Conservation (phyloP, 768 basidiomycete genomes). For the Favolaschia claudopus region DNA sequence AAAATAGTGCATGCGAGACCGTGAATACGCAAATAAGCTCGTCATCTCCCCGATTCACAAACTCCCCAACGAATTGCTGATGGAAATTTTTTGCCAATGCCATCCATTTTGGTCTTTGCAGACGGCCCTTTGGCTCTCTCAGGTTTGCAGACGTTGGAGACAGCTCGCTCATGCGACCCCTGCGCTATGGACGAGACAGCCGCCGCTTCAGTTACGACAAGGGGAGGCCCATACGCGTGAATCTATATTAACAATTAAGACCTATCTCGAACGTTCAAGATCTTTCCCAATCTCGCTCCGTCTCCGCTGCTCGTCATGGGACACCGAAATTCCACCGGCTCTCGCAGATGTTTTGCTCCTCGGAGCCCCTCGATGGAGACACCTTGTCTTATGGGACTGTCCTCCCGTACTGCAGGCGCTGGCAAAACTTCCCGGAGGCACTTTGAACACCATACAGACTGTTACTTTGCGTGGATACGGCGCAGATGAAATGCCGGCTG, state of each 20-base stretch:
- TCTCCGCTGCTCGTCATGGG: not conserved
- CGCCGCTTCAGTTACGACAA: not conserved
- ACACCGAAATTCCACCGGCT: no score
- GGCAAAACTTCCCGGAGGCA: not conserved
- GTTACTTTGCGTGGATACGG: not conserved
- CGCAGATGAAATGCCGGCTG: not conserved
- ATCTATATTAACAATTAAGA: not conserved
- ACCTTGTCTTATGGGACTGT: not conserved
- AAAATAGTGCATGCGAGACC: not conserved
- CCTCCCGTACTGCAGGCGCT: not conserved
- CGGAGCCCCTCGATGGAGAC: not conserved
- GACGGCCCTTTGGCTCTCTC: not conserved
- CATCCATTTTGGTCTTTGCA: not conserved
- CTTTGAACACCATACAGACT: no score
- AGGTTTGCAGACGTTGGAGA: constrained; percentile 1
- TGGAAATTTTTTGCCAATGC: not conserved
- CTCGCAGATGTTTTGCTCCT: not conserved
- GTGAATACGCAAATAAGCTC: not conserved
- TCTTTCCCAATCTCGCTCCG: not conserved
- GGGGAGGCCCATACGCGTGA: not conserved
- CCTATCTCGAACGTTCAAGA: not conserved
- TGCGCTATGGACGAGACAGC: not conserved
- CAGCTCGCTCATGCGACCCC: not conserved
- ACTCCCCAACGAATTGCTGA: not conserved
- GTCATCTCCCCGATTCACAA: constrained; percentile 1